Conservation (phyloP, 352 stramenopile genomes). For the Phytophthora constricta region DNA sequence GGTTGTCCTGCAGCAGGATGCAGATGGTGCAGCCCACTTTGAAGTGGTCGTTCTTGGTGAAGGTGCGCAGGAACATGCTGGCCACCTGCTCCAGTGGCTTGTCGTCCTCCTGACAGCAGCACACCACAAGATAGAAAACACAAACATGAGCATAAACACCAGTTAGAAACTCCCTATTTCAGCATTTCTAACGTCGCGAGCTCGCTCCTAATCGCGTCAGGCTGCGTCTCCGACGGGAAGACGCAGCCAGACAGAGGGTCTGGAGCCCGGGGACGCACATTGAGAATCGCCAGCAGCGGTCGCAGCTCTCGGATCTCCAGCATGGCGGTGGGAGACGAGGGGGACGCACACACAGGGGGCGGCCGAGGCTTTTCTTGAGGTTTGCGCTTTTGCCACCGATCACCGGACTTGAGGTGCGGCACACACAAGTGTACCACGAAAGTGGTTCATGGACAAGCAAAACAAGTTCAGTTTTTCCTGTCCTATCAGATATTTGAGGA, state of each 20-base stretch:
- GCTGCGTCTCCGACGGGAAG: background rate
- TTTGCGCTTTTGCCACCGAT: constrained; percentile 3
- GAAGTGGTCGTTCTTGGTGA: constrained; percentile 91
- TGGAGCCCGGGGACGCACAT: constrained; percentile 50
- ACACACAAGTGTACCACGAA: background rate
- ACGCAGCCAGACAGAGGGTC: background rate
- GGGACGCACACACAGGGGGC: constrained; percentile 7
- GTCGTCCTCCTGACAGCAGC: constrained; percentile 70
- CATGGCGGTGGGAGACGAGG: constrained; percentile 45
- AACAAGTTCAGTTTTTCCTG: background rate
- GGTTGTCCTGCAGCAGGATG: constrained; percentile 90
- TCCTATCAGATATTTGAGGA: too few relatives aligned
- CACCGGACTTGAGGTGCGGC: background rate
- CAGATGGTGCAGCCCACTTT: constrained; percentile 92
- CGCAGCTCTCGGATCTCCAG: constrained; percentile 84
- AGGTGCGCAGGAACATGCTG: constrained; percentile 74
- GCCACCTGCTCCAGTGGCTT: constrained; percentile 82
- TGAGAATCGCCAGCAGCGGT: constrained; percentile 82
- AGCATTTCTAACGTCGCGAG: constrained; percentile 16
- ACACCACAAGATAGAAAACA: constrained; percentile 16
- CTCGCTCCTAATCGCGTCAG: constrained; percentile 16
- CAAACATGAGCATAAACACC: too few relatives aligned
- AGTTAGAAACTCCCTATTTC: constrained; percentile 14
- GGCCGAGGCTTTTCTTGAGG: constrained; percentile 15
- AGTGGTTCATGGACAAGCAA: too few relatives aligned